Base-by-base conservation (phyloP, 495 filamentous ascomycete genomes). In the Durotheca rogersii region DNA sequence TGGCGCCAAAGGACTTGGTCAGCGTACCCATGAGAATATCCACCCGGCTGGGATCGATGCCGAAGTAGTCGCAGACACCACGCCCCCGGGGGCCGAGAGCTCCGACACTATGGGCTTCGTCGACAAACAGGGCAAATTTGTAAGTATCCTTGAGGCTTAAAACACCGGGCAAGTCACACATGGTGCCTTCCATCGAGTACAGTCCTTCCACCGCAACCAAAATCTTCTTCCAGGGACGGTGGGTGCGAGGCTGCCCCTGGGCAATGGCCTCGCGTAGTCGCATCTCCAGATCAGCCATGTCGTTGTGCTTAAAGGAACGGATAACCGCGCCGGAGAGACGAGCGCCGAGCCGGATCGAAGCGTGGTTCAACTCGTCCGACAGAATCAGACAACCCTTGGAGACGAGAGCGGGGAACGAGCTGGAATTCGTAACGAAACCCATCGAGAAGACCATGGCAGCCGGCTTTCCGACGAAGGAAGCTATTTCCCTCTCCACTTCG, bases 141-240 rank as follows among this genome's bases (percentile, higher is more conserved):
- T 98, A 98, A 61, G 86, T 90, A 65, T 84, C 86, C 76, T 93
- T 95, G 58, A 98, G 78, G 29, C 74, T 76, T 48, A 98, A 67
- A 31, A 98, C 68, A 47, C 88, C 89, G 10, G 92, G 93, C 20
- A 98, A 81, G 61, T 98, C 91, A 67, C 86, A 89, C 91, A 98
- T 96, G 34, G 91, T 95, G 21, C 93, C 93, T 70, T 98, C 93
- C 93, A 98, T 98, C 1, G 91, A 96, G 74, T 98, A 98, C 0
- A 98, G 80, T 49, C 93, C 93, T 66, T 98, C 93, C 29, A 98
- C 89, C 25, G 91, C 90, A 40, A 98, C 89, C 36, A 98, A 72
- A 50, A 98, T 97, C 79, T 96, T 97, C 78, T 91, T 94, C 93
- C 93, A 98, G 7, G 93, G 93, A 6, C 93, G 86, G 64, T 98